Base-by-base conservation (phyloP, 2,329 filamentous ascomycete species). In the Pyricularia pennisetigena region DNA sequence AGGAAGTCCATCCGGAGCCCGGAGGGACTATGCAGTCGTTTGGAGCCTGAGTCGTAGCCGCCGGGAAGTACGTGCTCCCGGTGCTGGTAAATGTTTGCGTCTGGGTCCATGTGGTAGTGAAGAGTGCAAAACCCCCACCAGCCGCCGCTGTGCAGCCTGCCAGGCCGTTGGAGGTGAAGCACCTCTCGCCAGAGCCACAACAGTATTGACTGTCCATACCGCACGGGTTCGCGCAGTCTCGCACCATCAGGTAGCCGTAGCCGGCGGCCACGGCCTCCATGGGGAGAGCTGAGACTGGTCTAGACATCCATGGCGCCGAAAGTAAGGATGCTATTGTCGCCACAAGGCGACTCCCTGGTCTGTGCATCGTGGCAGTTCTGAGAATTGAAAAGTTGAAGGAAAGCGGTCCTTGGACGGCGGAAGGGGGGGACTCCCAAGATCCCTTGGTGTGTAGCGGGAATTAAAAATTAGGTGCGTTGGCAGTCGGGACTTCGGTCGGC, bases 41-140 rank as follows among this genome's bases (percentile, higher is more conserved):
- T 26, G 80, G 79, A 2, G 80, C 80, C 24, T 79, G 76, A 5
- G 71, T 69, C 12, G 82, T 82, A 0, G 81, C 80, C 2, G 80
- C 79, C 49, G 78, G 78, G 73, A 81, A 79, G 68, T 78, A 80
- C 10, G 85, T 85, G 76, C 80, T 85, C 74, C 82, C 78, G 30
- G 86, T 88, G 75, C 82, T 87, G 68, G 87, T 89, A 75, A 80
- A 86, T 1, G 86, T 87, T 71, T 79, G 78, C 62, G 86, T 88
- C 78, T 84, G 80, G 29, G 86, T 88, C 84, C 85, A 88, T 4
- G 86, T 89, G 9, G 83, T 85, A 41, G 84, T 86, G 76, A 79
- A 83, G 68, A 77, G 77, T 67, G 70, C 72, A 67, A 69, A 74
- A 41, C 71, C 75, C 66, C 74, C 74, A 65, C 74, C 75, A 5